phyloP scores from a whole-genome alignment of 2,329 filamentous ascomycete species.

The Aspergillus fijiensis region DNA sequence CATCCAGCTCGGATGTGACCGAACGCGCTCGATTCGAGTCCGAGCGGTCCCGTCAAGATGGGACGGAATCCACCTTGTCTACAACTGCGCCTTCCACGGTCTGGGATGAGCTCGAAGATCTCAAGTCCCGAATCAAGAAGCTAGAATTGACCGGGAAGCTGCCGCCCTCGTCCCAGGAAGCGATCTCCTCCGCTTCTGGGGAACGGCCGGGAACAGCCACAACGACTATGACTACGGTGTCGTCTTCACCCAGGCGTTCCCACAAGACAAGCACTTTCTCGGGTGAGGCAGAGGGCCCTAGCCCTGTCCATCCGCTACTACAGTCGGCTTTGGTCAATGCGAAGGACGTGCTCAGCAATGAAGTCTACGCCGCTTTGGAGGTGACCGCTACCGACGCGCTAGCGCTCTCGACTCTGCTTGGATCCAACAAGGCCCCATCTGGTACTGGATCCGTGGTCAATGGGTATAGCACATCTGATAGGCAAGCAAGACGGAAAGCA shows the following conservation, averaged over 20 bases:
- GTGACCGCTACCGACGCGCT: constrained; percentile 79
- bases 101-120: constrained; percentile 94
- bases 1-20: constrained; percentile 36
- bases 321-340: constrained; percentile 78
- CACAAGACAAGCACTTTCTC: constrained; percentile 50
- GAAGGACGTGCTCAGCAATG: constrained; percentile 65
- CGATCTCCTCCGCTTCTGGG: constrained; percentile 69
- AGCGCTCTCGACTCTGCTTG: constrained; percentile 73
- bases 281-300: constrained; percentile 38
- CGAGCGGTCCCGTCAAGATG: constrained; percentile 53
- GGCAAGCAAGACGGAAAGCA: constrained; percentile 83
- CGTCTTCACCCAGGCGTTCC: constrained; percentile 78
- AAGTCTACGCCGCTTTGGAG: constrained; percentile 78
- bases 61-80: constrained; percentile 82
- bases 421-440: constrained; percentile 64
- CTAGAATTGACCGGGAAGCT: constrained; percentile 87
- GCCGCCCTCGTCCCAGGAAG: constrained; percentile 76
- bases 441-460: constrained; percentile 38
- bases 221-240: constrained; percentile 86
- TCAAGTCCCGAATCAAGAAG: constrained; percentile 89
- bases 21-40: constrained; percentile 34
- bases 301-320: constrained; percentile 72
- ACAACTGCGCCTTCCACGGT: constrained; percentile 88
- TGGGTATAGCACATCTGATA: constrained; percentile 59
- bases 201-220: constrained; percentile 88